A percentile compares a stretch with the other conserved stretches of the same genome.
Conservation (phyloP, 2,329 filamentous ascomycete species). For the Cladorrhinum sp. region DNA sequence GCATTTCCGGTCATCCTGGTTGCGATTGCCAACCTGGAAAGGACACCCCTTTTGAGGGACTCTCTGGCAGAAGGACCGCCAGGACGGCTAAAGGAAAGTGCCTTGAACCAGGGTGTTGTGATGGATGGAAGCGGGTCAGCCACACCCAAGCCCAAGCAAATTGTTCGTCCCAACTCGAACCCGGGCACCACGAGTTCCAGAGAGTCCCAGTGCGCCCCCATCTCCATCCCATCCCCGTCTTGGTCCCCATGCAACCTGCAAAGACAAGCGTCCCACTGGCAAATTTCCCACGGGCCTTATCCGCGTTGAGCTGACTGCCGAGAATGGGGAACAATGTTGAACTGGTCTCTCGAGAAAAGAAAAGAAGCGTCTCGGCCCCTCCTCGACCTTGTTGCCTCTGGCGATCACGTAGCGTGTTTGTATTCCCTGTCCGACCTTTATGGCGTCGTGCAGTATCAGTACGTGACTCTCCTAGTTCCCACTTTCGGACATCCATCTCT, state of each 20-base stretch:
- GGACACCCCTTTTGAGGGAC: background rate
- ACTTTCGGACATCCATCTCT: conserved; percentile 3
- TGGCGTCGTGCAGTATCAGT: conserved; percentile 20
- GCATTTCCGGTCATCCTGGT: background rate
- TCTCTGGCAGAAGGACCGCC: background rate
- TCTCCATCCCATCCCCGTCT: conserved; percentile 1
- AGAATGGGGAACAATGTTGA: background rate
- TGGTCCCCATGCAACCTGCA: no score
- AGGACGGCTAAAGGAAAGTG: background rate
- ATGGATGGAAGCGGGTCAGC: background rate
- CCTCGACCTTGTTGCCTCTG: background rate
- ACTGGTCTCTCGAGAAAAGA: background rate
- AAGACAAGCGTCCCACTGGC: conserved; percentile 10
- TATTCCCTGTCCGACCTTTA: conserved; percentile 18
- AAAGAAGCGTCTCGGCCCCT: conserved; percentile 1
- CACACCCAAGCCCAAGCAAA: background rate
- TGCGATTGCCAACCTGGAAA: background rate
- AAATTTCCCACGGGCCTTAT: conserved; percentile 17
- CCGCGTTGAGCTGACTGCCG: conserved; percentile 2
- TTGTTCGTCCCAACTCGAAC: background rate
- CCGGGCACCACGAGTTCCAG: background rate
- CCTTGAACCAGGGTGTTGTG: background rate
- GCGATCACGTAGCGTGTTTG: conserved; percentile 14
- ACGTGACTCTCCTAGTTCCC: conserved; percentile 15
- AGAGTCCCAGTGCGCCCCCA: background rate